Percentiles rank a stretch among this genome's conserved stretches.
phyloP scores from a whole-genome alignment of 257 asterid species.

The Capsicum baccatum region DNA sequence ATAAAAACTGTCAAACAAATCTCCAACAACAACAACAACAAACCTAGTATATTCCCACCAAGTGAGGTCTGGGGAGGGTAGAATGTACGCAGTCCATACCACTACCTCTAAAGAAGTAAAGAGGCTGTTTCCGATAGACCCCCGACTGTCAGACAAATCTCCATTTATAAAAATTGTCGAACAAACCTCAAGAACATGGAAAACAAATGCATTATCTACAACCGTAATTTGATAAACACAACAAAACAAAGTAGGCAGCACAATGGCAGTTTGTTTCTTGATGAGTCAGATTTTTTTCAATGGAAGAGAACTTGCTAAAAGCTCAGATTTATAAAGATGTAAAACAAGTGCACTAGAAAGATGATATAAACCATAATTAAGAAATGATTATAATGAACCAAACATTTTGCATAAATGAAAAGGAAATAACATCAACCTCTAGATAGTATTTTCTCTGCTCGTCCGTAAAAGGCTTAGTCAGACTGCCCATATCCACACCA shows the following conservation, averaged over 20 bases:
- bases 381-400: not conserved
- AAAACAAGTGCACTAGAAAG: not conserved
- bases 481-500: slow-evolving; percentile 89
- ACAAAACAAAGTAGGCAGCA: slow-evolving; percentile 15
- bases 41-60: no score
- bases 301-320: not conserved
- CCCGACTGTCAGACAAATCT: no score
- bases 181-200: not conserved
- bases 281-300: not conserved
- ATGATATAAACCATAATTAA: not conserved
- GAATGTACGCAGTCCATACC: no score
- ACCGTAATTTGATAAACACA: not conserved
- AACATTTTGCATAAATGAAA: not conserved
- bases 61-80: no score
- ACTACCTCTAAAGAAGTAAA: no score
- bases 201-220: slow-evolving; percentile 10
- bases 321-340: not conserved
- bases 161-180: not conserved
- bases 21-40: not conserved
- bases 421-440: slow-evolving; percentile 56
- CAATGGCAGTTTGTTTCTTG: not conserved
- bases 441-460: slow-evolving; percentile 86
- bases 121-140: no score
- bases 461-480: slow-evolving; percentile 67
- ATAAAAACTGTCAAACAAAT: not conserved